phyloP scores from a whole-genome alignment of 2,329 filamentous ascomycete genomes.

The Simplicillium aogashimaense region DNA sequence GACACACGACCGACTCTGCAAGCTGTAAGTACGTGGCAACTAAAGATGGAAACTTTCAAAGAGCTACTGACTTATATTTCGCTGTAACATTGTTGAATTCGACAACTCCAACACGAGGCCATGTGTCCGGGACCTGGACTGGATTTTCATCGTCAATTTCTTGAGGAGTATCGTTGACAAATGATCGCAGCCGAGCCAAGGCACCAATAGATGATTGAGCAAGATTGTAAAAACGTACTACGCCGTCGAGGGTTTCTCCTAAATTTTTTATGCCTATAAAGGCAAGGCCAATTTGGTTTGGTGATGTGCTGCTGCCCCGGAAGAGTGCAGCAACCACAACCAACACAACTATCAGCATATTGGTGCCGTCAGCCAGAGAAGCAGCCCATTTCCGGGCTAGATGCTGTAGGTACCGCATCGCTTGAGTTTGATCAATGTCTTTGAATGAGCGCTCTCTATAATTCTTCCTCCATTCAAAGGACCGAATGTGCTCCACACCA shows the following conservation, averaged over 20 bases:
- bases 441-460: too few relatives aligned
- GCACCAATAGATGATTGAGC: background rate
- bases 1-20: too few relatives aligned
- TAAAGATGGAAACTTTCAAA: too few relatives aligned
- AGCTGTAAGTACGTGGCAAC: too few relatives aligned
- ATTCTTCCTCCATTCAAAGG: too few relatives aligned
- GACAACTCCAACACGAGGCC: background rate
- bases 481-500: too few relatives aligned
- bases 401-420: too few relatives aligned
- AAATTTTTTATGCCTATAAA: background rate
- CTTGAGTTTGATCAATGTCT: too few relatives aligned
- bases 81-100: slow-evolving; percentile 4
- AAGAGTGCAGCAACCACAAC: slow-evolving; percentile 21
- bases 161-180: background rate
- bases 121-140: background rate
- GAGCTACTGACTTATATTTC: slow-evolving; percentile 1
- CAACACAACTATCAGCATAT: slow-evolving; percentile 12
- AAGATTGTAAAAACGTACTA: background rate
- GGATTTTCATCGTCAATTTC: background rate
- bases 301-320: background rate
- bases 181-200: slow-evolving; percentile 1
- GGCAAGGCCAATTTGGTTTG: background rate
- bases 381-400: too few relatives aligned
- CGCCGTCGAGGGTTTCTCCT: background rate
- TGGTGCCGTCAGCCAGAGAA: slow-evolving; percentile 26